These are phyloP conservation scores for Aspergillus olivimuriae DNA, from an alignment of 495 filamentous ascomycete species.

Conservation along the genomic window DNA sequence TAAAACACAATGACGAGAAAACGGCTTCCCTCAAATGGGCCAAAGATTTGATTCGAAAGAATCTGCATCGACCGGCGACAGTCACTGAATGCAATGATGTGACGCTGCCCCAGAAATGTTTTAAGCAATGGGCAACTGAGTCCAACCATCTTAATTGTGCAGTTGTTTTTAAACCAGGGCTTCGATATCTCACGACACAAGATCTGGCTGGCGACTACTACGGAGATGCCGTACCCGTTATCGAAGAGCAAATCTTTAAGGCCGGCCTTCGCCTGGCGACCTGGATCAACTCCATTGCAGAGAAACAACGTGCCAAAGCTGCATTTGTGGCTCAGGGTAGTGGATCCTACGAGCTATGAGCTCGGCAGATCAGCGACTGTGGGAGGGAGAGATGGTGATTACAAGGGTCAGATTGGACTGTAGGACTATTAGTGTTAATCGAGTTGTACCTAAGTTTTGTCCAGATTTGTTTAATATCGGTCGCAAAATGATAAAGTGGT, in stretches of 20 bases:
- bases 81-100: conserved; percentile 2
- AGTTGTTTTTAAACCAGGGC: conserved; percentile 10
- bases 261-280: conserved; percentile 5
- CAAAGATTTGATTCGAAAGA: not conserved
- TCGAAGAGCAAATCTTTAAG: conserved; percentile 7
- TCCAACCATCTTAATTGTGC: conserved; percentile 7
- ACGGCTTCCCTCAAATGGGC: not conserved
- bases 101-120: conserved; percentile 4
- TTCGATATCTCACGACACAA: conserved; percentile 2
- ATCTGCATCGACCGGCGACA: not conserved
- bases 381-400: too few relatives aligned
- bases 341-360: too few relatives aligned
- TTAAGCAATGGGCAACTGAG: conserved; percentile 7
- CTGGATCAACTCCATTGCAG: too few relatives aligned
- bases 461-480: too few relatives aligned
- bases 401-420: too few relatives aligned
- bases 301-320: too few relatives aligned
- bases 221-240: conserved; percentile 4
- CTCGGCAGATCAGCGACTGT: too few relatives aligned
- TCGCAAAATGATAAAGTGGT: too few relatives aligned
- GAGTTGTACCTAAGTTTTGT: too few relatives aligned
- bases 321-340: too few relatives aligned
- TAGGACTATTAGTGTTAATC: too few relatives aligned
- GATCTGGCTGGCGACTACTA: conserved; percentile 8
- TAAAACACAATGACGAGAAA: conserved; percentile 2